Base-by-base conservation (phyloP, 2,329 filamentous ascomycete genomes). In the Xylaria polymorpha region DNA sequence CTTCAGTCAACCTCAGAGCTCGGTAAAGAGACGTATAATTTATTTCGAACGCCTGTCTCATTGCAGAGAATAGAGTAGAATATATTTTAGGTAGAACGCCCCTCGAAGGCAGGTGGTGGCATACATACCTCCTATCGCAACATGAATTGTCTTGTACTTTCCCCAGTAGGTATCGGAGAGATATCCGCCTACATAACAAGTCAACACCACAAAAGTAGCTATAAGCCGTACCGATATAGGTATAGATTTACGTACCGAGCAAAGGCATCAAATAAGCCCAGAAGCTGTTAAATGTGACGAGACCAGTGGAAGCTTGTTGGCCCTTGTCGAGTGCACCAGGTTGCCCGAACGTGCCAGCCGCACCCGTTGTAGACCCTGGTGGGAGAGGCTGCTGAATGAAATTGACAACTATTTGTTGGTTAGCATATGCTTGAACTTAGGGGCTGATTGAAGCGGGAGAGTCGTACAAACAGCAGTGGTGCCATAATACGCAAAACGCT, bases 401-500 rank as follows among this genome's bases (percentile, higher is more conserved):
- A 76, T 91, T 91, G 77, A 87, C 86, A 73, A 84, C 75, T 78
- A 61, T 72, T 4, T 9, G 25, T 14, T 46, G 5, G 15, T 64
- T 55, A 69, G 60, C 15, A 58, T 20, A 60, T 37, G 22, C 29
- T 56, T n/a, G 18, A 37, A 8, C 4, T 6, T 48, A 14, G 53
- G 55, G 5, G 4, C 1, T 15, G 4, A 64, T 25, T 39, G 25
- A 9, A 22, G n/a, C 10, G 6, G 18, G 14, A 32, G 22, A 20
- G 25, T 83, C 84, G 72, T 83, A 86, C 87, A 90, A 48, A 90
- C 83, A 60, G 86, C 85, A 18, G 85, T 87, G 9, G 86, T 88
- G 46, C 89, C 89, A 74, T 90, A 91, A 81, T 88, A 91, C 20
- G 86, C 85, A 80, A 89, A 89, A 63, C 87, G 85, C 77, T 89